Evolutionary conservation across 2,329 filamentous ascomycete species (phyloP).

Genomic region (Neobulgaria alba): DNA sequence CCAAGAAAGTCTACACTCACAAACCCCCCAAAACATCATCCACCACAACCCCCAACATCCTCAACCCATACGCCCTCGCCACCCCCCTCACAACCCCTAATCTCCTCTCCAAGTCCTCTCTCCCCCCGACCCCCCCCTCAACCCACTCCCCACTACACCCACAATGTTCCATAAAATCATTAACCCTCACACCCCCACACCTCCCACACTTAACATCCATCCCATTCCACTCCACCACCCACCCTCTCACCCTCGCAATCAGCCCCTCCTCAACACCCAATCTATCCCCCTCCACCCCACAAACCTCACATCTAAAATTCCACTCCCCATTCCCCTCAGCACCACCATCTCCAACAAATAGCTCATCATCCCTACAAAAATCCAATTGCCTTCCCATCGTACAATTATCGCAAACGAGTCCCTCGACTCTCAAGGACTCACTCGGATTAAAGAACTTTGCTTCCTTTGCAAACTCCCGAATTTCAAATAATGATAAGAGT

Average conservation of each 20-base stretch:
- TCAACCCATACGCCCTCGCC: conserved; percentile 68
- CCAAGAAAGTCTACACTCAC: too few relatives aligned
- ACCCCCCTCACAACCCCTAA: conserved; percentile 67
- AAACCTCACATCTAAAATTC: conserved; percentile 73
- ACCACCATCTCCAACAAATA: conserved; percentile 44
- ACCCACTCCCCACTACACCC: conserved; percentile 83
- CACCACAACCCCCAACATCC: conserved; percentile 72
- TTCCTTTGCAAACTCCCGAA: conserved; percentile 85
- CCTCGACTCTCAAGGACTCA: conserved; percentile 60
- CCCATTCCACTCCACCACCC: conserved; percentile 71
- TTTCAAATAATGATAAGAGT: conserved; percentile 79
- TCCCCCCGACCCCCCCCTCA: conserved; percentile 49
- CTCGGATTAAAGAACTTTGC: conserved; percentile 85
- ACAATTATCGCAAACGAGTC: conserved; percentile 83
- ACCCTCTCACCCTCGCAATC: conserved; percentile 65
- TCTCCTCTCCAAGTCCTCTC: conserved; percentile 54
- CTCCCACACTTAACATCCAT: conserved; percentile 78
- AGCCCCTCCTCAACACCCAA: conserved; percentile 77
- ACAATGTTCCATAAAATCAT: conserved; percentile 96
- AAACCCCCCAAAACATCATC: conserved; percentile 48
- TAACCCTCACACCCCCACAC: conserved; percentile 67
- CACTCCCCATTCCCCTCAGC: conserved; percentile 41
- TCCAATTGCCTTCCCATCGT: conserved; percentile 84
- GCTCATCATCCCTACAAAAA: conserved; percentile 79
- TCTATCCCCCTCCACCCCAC: conserved; percentile 66